Evolutionary conservation across 805 yeast species (phyloP).

Genomic region (Yarrowia keelungensis): DNA sequence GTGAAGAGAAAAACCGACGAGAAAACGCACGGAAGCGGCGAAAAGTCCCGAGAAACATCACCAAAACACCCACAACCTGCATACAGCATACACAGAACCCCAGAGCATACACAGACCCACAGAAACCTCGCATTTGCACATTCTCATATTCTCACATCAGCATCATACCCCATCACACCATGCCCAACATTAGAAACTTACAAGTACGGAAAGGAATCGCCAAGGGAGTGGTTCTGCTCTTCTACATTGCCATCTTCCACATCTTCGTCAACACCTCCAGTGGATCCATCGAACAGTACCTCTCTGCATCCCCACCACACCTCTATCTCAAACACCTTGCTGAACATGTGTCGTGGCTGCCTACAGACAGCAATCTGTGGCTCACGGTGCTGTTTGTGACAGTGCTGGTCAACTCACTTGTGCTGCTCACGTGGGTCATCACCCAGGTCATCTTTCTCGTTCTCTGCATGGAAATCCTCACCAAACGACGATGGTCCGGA

Average conservation of each 20-base stretch:
- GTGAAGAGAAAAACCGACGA: neutral
- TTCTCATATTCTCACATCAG: too few species aligned
- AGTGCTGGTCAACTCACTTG: constrained; percentile 9
- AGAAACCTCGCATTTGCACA: too few species aligned
- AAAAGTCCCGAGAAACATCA: too few species aligned
- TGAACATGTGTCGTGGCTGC: constrained; percentile 17
- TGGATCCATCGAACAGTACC: constrained; percentile 23
- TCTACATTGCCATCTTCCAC: constrained; percentile 31
- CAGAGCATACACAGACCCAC: too few species aligned
- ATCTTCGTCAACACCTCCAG: constrained; percentile 26
- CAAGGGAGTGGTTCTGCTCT: constrained; percentile 27
- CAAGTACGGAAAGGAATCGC: constrained; percentile 20
- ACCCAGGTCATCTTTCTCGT: constrained; percentile 34
- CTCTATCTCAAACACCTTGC: constrained; percentile 13
- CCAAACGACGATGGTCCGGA: constrained; percentile 23
- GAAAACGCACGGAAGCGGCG: neutral
- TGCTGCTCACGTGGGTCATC: constrained; percentile 32
- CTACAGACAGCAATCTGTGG: constrained; percentile 6
- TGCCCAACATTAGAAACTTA: constrained; percentile 5
- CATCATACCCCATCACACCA: neutral
- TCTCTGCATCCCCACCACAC: constrained; percentile 15
- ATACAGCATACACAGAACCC: too few species aligned
- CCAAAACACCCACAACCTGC: too few species aligned
- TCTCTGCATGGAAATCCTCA: constrained; percentile 33
- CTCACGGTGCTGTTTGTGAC: constrained; percentile 14